Conservation (phyloP, 1,139 yeast species). For the Yamadazyma kanchanaburiensis region DNA sequence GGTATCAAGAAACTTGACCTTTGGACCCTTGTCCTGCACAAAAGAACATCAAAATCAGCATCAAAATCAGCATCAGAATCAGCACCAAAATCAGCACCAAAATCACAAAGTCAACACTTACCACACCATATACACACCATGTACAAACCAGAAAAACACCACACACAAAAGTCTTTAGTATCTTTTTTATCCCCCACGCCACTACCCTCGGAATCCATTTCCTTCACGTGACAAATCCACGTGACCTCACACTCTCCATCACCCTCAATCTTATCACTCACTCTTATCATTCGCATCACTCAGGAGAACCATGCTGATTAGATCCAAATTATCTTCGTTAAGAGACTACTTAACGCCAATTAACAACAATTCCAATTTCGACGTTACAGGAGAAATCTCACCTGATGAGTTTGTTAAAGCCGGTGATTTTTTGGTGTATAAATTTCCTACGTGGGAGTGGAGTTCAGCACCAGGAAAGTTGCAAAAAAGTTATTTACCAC, state of each 20-base stretch:
- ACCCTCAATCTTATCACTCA: too few species aligned
- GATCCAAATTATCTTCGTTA: constrained; percentile 80
- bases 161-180: too few species aligned
- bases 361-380: constrained; percentile 76
- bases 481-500: constrained; percentile 72
- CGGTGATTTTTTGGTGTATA: constrained; percentile 86
- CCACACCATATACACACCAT: too few species aligned
- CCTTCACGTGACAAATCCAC: constrained; percentile 1
- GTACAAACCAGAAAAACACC: too few species aligned
- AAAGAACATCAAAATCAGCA: too few species aligned
- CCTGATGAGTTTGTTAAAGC: constrained; percentile 92
- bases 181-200: background rate
- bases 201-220: constrained; percentile 2
- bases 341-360: constrained; percentile 94
- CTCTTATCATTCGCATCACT: too few species aligned
- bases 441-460: constrained; percentile 99
- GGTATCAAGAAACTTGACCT: too few species aligned
- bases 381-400: constrained; percentile 83
- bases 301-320: constrained; percentile 33
- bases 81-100: too few species aligned
- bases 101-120: too few species aligned
- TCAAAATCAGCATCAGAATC: too few species aligned
- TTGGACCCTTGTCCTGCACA: too few species aligned
- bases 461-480: constrained; percentile 61
- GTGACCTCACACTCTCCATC: background rate